Conservation (phyloP, 2,329 filamentous ascomycete genomes). For the Hypoxylon sp. region DNA sequence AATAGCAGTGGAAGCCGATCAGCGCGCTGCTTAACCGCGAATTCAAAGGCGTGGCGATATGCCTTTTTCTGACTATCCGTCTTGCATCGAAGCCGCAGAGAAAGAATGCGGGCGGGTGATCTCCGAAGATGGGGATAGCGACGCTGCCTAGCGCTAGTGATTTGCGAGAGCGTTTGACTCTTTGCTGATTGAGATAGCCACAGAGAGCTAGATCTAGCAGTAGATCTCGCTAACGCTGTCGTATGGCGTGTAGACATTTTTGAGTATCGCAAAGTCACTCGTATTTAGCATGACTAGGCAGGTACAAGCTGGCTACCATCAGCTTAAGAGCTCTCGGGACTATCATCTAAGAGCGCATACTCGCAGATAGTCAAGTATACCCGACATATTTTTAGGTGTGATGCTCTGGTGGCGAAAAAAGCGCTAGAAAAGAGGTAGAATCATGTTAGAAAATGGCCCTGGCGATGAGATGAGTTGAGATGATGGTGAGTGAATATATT, state of each 20-base stretch:
- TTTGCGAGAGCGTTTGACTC: conserved; percentile 46
- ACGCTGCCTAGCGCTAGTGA: conserved; percentile 41
- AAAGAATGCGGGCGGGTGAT: conserved; percentile 49
- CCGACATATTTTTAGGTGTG: conserved; percentile 2
- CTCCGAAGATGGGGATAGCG: conserved; percentile 40
- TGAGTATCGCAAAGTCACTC: background rate
- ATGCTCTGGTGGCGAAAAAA: background rate
- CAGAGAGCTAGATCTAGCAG: conserved; percentile 12
- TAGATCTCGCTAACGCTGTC: conserved; percentile 9
- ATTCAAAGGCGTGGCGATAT: conserved; percentile 37
- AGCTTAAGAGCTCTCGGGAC: conserved; percentile 3
- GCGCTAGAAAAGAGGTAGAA: background rate
- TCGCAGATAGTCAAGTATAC: background rate
- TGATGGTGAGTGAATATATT: too few species aligned
- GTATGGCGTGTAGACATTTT: conserved; percentile 23
- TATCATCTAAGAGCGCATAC: conserved; percentile 4
- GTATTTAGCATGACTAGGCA: background rate
- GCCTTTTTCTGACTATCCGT: conserved; percentile 40
- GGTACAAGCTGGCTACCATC: background rate
- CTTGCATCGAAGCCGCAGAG: conserved; percentile 47
- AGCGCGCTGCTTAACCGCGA: conserved; percentile 40
- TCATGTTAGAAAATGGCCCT: background rate
- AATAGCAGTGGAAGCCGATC: conserved; percentile 52
- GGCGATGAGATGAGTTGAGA: background rate
- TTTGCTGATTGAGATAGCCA: conserved; percentile 31